Percentiles rank a stretch among this genome's conserved stretches.
phyloP scores from a whole-genome alignment of 2,329 filamentous ascomycete genomes.

The Microascus cirrosus region DNA sequence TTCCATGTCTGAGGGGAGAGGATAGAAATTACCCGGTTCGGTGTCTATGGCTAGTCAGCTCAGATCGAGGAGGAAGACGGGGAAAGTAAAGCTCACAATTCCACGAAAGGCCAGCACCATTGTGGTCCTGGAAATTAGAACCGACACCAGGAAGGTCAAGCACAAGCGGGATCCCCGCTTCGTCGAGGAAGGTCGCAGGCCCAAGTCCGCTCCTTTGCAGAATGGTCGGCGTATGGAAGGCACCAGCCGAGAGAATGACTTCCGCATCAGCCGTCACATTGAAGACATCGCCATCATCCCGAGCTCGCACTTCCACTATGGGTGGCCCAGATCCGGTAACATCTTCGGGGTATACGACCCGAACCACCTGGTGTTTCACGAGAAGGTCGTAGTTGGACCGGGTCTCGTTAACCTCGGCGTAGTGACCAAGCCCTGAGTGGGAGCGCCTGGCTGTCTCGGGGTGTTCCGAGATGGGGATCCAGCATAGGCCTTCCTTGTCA shows the following conservation, averaged over 20 bases:
- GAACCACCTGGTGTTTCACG: constrained; percentile 16
- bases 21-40: not conserved
- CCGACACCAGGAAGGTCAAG: constrained; percentile 44
- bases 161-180: constrained; percentile 28
- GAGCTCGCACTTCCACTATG: constrained; percentile 10
- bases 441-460: constrained; percentile 15
- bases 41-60: not conserved
- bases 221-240: constrained; percentile 37
- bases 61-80: not conserved
- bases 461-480: constrained; percentile 14
- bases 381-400: constrained; percentile 13
- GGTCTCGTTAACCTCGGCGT: constrained; percentile 11
- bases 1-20: not conserved
- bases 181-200: constrained; percentile 21
- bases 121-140: constrained; percentile 44
- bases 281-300: constrained; percentile 3
- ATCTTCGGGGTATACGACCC: constrained; percentile 9
- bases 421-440: constrained; percentile 18
- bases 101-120: constrained; percentile 16
- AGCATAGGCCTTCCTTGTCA: not conserved
- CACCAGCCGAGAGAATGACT: constrained; percentile 36
- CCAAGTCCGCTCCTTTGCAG: constrained; percentile 39
- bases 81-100: constrained; percentile 6
- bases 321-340: constrained; percentile 6
- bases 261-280: constrained; percentile 12